Base-by-base conservation (phyloP, 176 grass and related monocot genomes). In the Chrysopogon serrulatus region DNA sequence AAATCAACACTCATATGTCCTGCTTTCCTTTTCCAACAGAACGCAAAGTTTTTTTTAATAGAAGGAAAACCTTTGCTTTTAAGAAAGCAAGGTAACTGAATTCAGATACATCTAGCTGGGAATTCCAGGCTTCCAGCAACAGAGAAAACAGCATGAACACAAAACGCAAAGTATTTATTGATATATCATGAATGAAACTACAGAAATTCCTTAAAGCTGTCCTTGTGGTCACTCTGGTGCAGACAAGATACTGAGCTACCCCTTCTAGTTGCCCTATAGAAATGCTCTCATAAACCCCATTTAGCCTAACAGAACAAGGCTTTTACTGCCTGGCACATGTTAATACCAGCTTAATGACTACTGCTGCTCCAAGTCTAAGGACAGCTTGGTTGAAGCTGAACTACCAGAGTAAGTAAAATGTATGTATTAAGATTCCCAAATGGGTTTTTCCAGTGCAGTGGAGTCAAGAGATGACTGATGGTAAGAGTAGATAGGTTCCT, bases 401-500 rank as follows among this genome's bases (percentile, higher is more conserved):
- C 54, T 76, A 78, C 31, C 28, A 88, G 34, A 51, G 77, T 72
- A 80, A 81, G 82, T 82, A 37, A 66, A 76, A 33, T 35, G 19
- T 68, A 16, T 64, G 34, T 28, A 77, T 62, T 60, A 92, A 66
- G 87, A 81, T 77, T 87, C 91, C 84, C 84, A 92, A 42, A 84
- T 81, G 40, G 80, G 71, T 81, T 92, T 92, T 44, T 90, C 91
- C 65, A 84, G 43, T 61, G 84, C 54, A 53, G 32, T 49, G 23
- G 87, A 84, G 40, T 76, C 80, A 68, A 89, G 80, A 43, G 84
- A 84, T 47, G 85, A 89, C 77, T 87, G 65, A 68, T 92, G 84
- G 81, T 90, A 92, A 61, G 87, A 81, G 74, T 87, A 87, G 48
- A 87, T 81, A 60, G 77, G 79, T 8, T 92, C 83, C 77, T 87